Evolutionary conservation across 257 asterid genomes (phyloP), one percentile per base, ranked within the genome.

Genomic region (Vinca minor): DNA sequence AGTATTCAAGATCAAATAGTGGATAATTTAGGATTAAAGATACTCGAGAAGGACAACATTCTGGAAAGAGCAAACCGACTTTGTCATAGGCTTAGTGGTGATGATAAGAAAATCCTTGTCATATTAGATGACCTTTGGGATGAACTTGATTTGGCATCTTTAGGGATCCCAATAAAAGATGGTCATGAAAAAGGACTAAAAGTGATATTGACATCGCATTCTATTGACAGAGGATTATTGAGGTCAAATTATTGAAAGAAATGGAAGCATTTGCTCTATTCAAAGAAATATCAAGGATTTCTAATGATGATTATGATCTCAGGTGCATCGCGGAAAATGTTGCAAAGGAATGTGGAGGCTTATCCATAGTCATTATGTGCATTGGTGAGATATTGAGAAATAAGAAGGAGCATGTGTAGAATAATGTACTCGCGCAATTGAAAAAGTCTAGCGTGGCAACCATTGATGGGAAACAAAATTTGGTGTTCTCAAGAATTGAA

Each of bases 61-160:
- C 57, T 12, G 6, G n/a, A 34, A 11, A 63, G 65, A 32, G 59
- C 69, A 8, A 57, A 26, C n/a, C 47, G 53, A 14, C 56, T 70
- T 7, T 29, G 26, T 18, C 56, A 29, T n/a, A 42, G 47, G 47
- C 47, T 38, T 39, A n/a, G n/a, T n/a, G n/a, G n/a, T n/a, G 57
- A 26, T 35, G 31, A 46, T 65, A 59, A 68, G 61, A 71, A 64
- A 21, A 64, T 50, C 26, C 63, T 71, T 18, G 36, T 71, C 15
- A 71, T 64, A 35, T 50, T 65, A 6, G 66, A 71, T 64, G 75
- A 64, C 47, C 49, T 64, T 56, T 64, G 71, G 71, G 34, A 21
- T 9, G n/a, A 41, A 28, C 36, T 71, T 41, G 59, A 64, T 36
- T 64, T 58, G 32, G 28, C 8, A n/a, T 36, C 52, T 11, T 46